Evolutionary conservation across 2,329 filamentous ascomycete genomes (phyloP).

Genomic region (Aspergillus cejpii): DNA sequence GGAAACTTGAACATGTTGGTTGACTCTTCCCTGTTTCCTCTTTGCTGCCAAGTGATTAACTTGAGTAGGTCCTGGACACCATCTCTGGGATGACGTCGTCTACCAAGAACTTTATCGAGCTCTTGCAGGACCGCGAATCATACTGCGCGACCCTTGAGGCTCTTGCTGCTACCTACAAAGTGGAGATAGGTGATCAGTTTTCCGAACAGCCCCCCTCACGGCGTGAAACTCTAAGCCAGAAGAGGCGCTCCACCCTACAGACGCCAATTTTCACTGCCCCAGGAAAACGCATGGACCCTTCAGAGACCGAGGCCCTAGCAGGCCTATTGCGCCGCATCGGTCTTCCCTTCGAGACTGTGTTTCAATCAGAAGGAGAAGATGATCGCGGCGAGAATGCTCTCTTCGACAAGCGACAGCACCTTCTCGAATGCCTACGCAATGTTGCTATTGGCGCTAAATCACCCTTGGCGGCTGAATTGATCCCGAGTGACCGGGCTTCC

Average conservation of each 20-base stretch:
- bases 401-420: conserved; percentile 26
- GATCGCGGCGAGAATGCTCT: conserved; percentile 18
- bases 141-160: conserved; percentile 31
- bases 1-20: conserved; percentile 33
- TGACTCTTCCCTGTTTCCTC: background rate
- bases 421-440: conserved; percentile 25
- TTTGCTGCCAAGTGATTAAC: conserved; percentile 9
- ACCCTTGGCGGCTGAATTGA: conserved; percentile 27
- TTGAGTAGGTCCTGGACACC: conserved; percentile 27
- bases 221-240: conserved; percentile 19
- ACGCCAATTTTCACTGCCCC: conserved; percentile 13
- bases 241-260: conserved; percentile 23
- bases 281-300: conserved; percentile 9
- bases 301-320: conserved; percentile 24
- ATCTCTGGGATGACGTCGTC: conserved; percentile 32
- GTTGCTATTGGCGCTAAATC: conserved; percentile 26
- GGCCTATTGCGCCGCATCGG: conserved; percentile 32
- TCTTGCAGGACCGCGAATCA: conserved; percentile 30
- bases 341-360: conserved; percentile 24
- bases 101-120: conserved; percentile 24
- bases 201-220: conserved; percentile 19
- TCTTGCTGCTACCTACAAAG: conserved; percentile 27
- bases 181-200: conserved; percentile 23
- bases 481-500: conserved; percentile 28
- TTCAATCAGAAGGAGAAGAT: conserved; percentile 17